Evolutionary conservation across 768 basidiomycete species (phyloP), one percentile per base, ranked within the genome.

Genomic region (Hygrocybe punicea): DNA sequence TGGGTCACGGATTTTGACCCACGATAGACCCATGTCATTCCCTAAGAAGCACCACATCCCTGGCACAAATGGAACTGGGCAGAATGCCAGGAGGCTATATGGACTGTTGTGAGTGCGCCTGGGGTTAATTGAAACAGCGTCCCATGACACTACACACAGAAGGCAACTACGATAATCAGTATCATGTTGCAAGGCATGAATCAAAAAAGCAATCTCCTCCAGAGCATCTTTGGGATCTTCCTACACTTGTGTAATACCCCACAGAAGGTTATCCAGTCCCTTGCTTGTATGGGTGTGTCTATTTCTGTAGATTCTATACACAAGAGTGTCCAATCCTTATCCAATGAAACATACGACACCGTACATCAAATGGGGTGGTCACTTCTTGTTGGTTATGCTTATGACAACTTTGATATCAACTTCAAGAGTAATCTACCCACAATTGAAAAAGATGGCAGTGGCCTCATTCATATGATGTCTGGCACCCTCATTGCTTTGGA

Each of bases 361-460:
- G 58, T 74, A 2, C 50, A 51, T 4, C 10, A 40, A 16, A 59
- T 71, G 19, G 71, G 69, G 0, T 49, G 60, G 24, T 65, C 63
- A 2, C 58, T 72, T 6, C 54, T 67, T 0, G 57, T 65, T 1
- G 53, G 60, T 4, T 74, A 68, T 60, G 73, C 73, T 3, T 80
- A 74, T 29, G 73, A 81, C 55, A 81, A 81, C 60, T 68, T 79
- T 23, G 76, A 81, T 57, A 65, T 78, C 5, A 62, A 74, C 36
- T 57, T 78, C 7, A 69, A 73, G 42, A 51, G 60, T 9, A 14
- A 62, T 0, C 54, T 67, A 5, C 71, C 71, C 0, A 74, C 72
- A 0, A 50, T 69, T 1, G 71, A 79, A 42, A 63, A 68, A 1
- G 47, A 59, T 2, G 24, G 39, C 1, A 62, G 62, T 0, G 64